Evolutionary conservation across 208 protist genomes (phyloP).

Genomic region (Trypanosoma cruzi): DNA sequence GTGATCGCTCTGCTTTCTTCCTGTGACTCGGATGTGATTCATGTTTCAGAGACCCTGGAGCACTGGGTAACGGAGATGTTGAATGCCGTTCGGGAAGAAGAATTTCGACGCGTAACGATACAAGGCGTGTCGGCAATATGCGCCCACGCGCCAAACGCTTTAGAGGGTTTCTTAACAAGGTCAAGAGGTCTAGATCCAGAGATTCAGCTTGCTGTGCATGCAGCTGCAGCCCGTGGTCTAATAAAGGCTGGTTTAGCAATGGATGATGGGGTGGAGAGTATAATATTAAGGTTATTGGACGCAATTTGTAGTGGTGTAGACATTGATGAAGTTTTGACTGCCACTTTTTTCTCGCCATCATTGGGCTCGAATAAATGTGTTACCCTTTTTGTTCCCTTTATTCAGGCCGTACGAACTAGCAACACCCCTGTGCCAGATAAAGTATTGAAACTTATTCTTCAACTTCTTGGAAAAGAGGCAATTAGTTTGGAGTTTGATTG

Average conservation of each 20-base stretch:
- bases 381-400: constrained; percentile 14
- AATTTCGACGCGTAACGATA: constrained; percentile 2
- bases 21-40: constrained; percentile 6
- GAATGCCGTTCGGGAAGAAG: constrained; percentile 1
- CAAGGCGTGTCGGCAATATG: constrained; percentile 27
- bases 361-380: not conserved
- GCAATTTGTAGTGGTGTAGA: constrained; percentile 9
- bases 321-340: constrained; percentile 10
- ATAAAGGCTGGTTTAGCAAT: not conserved
- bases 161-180: constrained; percentile 11
- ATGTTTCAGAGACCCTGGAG: constrained; percentile 6
- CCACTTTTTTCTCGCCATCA: constrained; percentile 14
- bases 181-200: not conserved
- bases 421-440: not conserved
- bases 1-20: constrained; percentile 20
- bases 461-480: constrained; percentile 15
- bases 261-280: constrained; percentile 9
- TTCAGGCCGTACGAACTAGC: not conserved
- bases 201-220: constrained; percentile 1
- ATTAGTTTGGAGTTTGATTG: constrained; percentile 10
- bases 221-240: constrained; percentile 25
- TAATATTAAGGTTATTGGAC: constrained; percentile 10
- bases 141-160: constrained; percentile 9
- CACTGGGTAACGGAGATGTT: constrained; percentile 13
- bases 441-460: constrained; percentile 10